Evolutionary conservation across 176 grass and related monocot genomes (phyloP), one percentile per base, ranked within the genome.

Genomic region (Eleusine coracana): DNA sequence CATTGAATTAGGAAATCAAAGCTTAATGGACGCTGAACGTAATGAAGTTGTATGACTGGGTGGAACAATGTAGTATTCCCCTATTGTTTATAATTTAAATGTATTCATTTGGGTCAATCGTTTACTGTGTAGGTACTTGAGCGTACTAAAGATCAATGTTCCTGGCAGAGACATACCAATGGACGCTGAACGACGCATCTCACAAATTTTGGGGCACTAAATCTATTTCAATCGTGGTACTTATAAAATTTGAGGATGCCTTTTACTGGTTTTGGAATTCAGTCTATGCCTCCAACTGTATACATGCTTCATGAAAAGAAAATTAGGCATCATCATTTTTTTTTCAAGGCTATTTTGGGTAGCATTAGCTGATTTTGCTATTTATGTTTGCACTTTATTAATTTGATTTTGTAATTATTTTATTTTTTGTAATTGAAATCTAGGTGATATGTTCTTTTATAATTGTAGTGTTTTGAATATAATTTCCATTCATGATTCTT

Each of bases 161-260:
- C 96, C 96, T 55, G 96, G 93, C n/a, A 93, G 96, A 84, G 93
- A 96, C 49, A 93, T 99, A 70, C 96, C 87, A 54, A 46, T 67
- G 50, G 91, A 99, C 85, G 96, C 96, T 50, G 92, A 95, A 86
- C 83, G 90, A 79, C 88, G 81, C 20, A 91, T 98, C 34, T 86
- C 81, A 55, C 84, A 88, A 69, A 88, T 95, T 50, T 85, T 84
- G 90, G 67, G 90, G 18, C 90, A 73, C 29, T 91, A 88, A 80
- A 66, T 89, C 21, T 28, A 63, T 42, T 58, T 81, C 2, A 8
- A 12, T 27, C 66, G 66, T 54, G 37, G 54, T 81, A 58, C 45
- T 76, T n/a, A 41, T 67, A 67, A 27, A 0, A 54, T 61, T 76
- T 7, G 21, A 37, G 12, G 21, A 60, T 58, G 79, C 28, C 25